Evolutionary conservation across 1,284 basidiomycete genomes (phyloP), one percentile per base, ranked within the genome.

Genomic region (Boletus mariae): DNA sequence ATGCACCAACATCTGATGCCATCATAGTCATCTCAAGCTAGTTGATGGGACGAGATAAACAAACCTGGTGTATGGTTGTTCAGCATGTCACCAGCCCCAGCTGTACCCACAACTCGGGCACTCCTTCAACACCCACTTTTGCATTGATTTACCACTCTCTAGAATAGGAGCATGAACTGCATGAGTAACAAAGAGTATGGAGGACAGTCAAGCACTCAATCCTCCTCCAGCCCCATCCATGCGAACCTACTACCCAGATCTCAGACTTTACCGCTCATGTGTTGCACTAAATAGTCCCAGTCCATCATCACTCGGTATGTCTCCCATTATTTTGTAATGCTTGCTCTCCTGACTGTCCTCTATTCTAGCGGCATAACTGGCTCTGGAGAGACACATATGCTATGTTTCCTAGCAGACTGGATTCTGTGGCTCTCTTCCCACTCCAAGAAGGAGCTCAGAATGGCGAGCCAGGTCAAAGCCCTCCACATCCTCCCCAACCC

Each of bases 321-420:
- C n/a, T 13, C 38, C 25, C n/a, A 13, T 1, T n/a, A 5, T 17
- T 1, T 11, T 53, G 43, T 51, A 15, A 6, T 12, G 13, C 52
- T 43, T 31, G 23, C 47, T 55, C 52, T 35, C 49, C 52, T 47
- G 34, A 67, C 38, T 31, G 0, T 23, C 29, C 32, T 37, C 17
- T 1, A 20, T 20, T 53, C 40, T 64, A 95, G 92, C 66, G 94
- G 94, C 47, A 81, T 94, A 57, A 94, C 92, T 4, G 90, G 87
- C 41, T 91, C 94, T 0, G 94, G 94, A 31, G 95, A 96, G 72
- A 83, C 91, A 0, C 81, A 83, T 47, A 86, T 82, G 54, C 75
- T 85, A 31, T 82, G 85, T 31, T 82, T 96, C 12, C 73, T 96
- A 56, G 76, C 89, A n/a, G 82, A 84, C 61, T 93, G 96, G 65